Base-by-base conservation (phyloP, 2,329 filamentous ascomycete genomes). In the Cordyceps sp. region DNA sequence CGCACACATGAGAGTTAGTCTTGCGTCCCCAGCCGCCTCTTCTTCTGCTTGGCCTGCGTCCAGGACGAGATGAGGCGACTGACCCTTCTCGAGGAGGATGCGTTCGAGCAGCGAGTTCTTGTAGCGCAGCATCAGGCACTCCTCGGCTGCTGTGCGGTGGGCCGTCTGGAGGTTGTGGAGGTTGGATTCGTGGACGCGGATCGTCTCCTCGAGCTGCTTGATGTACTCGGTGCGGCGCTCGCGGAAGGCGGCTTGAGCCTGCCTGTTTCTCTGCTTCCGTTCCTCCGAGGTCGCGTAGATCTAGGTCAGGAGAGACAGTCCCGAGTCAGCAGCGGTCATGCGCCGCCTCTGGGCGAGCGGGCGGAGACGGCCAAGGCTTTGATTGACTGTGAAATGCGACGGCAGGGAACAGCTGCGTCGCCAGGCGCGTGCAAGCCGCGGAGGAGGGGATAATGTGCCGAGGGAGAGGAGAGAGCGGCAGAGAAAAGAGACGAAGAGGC, bases 261-360 rank as follows among this genome's bases (percentile, higher is more conserved):
- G 90, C 45, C 90, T 69, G 53, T 98, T 98, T 42, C 90, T 75
- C 60, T 96, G 90, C 63, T 98, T 96, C 49, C 90, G 78, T 59
- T 98, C 90, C 57, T 98, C 90, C 10, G 90, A 96, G 23, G 90
- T 98, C 33, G 90, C 90, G 67, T 98, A 98, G 41, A 94, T 94
- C 88, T 94, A 36, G 26, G 25, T 31, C 19, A 17, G 26, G 33
- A 27, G 27, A 32, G 35, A 29, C 22, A 36, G 25, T 15, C 10
- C n/a, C n/a, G n/a, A n/a, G n/a, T n/a, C n/a, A n/a, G n/a, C n/a
- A n/a, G n/a, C n/a, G n/a, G n/a, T n/a, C n/a, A n/a, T n/a, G n/a
- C n/a, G n/a, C n/a, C n/a, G n/a, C n/a, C n/a, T n/a, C n/a, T n/a
- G n/a, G n/a, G n/a, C n/a, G n/a, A n/a, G n/a, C n/a, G n/a, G n/a